A percentile compares a stretch with the other conserved stretches of the same genome.
Evolutionary conservation across 2,329 filamentous ascomycete genomes (phyloP).

Genomic region (Diplodia sapinea): DNA sequence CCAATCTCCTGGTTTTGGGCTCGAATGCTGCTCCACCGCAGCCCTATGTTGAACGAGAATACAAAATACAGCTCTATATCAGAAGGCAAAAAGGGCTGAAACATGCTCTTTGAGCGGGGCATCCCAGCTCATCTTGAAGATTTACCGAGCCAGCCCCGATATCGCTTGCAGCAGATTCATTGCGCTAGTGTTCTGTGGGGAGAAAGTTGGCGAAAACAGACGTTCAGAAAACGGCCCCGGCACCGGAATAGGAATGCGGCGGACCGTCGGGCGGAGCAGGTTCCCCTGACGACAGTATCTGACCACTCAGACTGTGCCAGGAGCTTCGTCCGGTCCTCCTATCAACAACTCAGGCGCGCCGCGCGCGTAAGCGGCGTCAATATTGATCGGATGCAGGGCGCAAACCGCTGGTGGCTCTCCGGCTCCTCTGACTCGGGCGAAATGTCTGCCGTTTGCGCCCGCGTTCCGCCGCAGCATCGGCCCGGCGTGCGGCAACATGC

Average conservation of each 20-base stretch:
- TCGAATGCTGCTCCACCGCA: background rate
- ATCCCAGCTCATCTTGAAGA: no score
- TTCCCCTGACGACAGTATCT: background rate
- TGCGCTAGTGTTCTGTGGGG: background rate
- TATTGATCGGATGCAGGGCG: background rate
- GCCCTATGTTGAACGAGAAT: background rate
- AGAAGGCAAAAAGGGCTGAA: background rate
- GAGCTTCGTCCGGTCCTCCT: background rate
- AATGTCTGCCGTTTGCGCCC: slow-evolving; percentile 6
- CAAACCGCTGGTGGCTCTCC: no score
- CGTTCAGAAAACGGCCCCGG: slow-evolving; percentile 7
- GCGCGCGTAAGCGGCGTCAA: background rate
- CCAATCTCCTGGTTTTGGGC: background rate
- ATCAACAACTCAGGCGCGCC: background rate
- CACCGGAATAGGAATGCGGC: slow-evolving; percentile 9
- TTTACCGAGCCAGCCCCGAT: slow-evolving; percentile 10
- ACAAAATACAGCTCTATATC: no score
- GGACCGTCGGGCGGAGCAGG: slow-evolving; percentile 6
- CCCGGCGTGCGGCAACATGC: background rate
- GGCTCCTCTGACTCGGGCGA: slow-evolving; percentile 4
- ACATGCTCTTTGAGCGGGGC: background rate
- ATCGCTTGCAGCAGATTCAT: slow-evolving; percentile 18
- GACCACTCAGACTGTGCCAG: background rate
- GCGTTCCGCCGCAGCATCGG: background rate
- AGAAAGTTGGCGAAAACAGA: background rate